Evolutionary conservation across 2,329 filamentous ascomycete genomes (phyloP).

Genomic region (Thermoascus crustaceus): DNA sequence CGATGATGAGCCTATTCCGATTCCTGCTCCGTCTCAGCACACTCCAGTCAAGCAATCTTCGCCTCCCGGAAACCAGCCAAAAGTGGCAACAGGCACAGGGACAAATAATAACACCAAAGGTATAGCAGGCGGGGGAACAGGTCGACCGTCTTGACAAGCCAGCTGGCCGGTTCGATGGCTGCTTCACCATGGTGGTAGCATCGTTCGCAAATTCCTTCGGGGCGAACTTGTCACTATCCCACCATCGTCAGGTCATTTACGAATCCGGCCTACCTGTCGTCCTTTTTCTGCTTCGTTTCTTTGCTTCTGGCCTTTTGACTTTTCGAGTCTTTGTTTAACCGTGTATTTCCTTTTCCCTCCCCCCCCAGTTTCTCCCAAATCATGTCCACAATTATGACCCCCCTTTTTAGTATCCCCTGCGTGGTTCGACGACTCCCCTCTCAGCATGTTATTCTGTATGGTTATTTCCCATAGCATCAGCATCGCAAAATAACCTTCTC

Average conservation of each 20-base stretch:
- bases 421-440: not conserved
- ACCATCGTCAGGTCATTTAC: no score
- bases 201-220: not conserved
- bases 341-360: not conserved
- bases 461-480: slow-evolving; percentile 3
- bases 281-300: slow-evolving; percentile 1
- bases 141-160: slow-evolving; percentile 23
- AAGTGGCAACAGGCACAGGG: slow-evolving; percentile 11
- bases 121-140: slow-evolving; percentile 21
- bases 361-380: not conserved
- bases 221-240: no score
- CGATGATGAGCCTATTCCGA: slow-evolving; percentile 40
- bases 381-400: not conserved
- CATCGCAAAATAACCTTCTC: not conserved
- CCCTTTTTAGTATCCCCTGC: not conserved
- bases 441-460: slow-evolving; percentile 2
- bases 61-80: slow-evolving; percentile 50
- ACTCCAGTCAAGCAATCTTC: slow-evolving; percentile 60
- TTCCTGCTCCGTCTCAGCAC: slow-evolving; percentile 40
- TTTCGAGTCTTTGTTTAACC: no score
- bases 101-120: slow-evolving; percentile 15
- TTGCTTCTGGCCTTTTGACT: no score
- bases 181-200: not conserved
- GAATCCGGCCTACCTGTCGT: not conserved
- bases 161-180: slow-evolving; percentile 1